Percentiles rank a stretch among this genome's conserved stretches.
Conservation (phyloP, 306 rosid species). For the Gastrolobium bilobum region DNA sequence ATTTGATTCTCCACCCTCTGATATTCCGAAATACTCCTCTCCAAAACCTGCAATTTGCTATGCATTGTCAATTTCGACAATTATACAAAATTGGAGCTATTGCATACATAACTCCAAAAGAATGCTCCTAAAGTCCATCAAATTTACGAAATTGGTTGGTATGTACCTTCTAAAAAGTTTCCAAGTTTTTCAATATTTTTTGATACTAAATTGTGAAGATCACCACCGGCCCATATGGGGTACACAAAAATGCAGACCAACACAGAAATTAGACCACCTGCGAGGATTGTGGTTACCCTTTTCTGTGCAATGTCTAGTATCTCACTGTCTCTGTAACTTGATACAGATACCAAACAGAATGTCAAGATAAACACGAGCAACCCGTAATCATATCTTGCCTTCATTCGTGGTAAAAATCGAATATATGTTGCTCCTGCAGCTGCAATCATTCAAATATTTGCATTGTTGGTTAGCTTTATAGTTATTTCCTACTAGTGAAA, state of each 20-base stretch:
- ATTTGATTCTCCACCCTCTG: conserved; percentile 20
- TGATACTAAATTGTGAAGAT: conserved; percentile 60
- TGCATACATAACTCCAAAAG: conserved; percentile 3
- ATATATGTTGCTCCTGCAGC: conserved; percentile 54
- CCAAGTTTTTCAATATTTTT: conserved; percentile 57
- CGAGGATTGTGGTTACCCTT: conserved; percentile 53
- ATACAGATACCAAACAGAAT: conserved; percentile 59
- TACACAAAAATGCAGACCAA: conserved; percentile 51
- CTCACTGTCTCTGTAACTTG: conserved; percentile 51
- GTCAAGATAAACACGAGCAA: conserved; percentile 62
- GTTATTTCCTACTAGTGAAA: neutral
- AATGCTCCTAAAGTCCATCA: neutral
- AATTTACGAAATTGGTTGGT: neutral
- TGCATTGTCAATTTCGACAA: conserved; percentile 24
- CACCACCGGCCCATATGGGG: conserved; percentile 66
- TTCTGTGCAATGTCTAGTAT: conserved; percentile 51
- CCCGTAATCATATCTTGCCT: conserved; percentile 70
- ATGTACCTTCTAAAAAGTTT: conserved; percentile 54
- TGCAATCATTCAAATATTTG: conserved; percentile 27
- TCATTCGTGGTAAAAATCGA: conserved; percentile 59
- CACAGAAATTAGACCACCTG: conserved; percentile 50
- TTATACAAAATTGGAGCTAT: neutral
- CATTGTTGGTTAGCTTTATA: neutral
- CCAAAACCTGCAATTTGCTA: conserved; percentile 52
- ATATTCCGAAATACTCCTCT: conserved; percentile 47